These are phyloP conservation scores for Meyerozyma sp. DNA, from an alignment of 1,139 yeast species.

Conservation along the genomic window DNA sequence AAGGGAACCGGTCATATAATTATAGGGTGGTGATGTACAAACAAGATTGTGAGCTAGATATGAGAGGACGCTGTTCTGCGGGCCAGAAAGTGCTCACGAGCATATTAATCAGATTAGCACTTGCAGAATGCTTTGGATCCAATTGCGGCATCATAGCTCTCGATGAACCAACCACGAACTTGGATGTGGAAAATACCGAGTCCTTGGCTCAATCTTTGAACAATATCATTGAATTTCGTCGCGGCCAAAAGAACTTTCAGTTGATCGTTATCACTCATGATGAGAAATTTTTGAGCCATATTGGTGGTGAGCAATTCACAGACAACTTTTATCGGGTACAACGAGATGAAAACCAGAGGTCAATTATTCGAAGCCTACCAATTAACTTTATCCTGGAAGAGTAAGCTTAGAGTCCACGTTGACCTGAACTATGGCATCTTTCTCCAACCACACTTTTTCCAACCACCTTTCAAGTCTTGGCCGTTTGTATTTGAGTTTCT, in stretches of 20 bases:
- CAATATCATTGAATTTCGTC: conserved; percentile 69
- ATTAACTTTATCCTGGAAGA: conserved; percentile 34
- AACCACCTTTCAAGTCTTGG: conserved; percentile 63
- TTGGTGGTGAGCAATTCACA: conserved; percentile 83
- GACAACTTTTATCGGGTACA: conserved; percentile 81
- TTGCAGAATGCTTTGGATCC: conserved; percentile 93
- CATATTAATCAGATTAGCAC: conserved; percentile 82
- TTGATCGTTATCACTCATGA: conserved; percentile 94
- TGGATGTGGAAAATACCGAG: conserved; percentile 86
- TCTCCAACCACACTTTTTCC: conserved; percentile 65
- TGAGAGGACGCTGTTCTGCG: conserved; percentile 98
- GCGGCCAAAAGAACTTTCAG: conserved; percentile 83
- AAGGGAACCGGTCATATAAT: conserved; percentile 72
- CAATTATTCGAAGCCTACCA: conserved; percentile 55
- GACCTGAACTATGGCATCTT: conserved; percentile 35
- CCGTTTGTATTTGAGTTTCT: conserved; percentile 48
- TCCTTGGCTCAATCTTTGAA: conserved; percentile 80
- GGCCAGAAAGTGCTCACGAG: conserved; percentile 96
- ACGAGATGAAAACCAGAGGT: conserved; percentile 75
- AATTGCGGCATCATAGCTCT: conserved; percentile 94
- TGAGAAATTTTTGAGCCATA: conserved; percentile 79
- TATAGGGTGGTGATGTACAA: conserved; percentile 95
- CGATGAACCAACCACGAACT: conserved; percentile 96
- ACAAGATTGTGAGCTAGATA: conserved; percentile 86
- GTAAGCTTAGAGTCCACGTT: conserved; percentile 5